Evolutionary conservation across 73 alveolate genomes (phyloP), one percentile per base, ranked within the genome.

Genomic region (Paramecium primaurelia): DNA sequence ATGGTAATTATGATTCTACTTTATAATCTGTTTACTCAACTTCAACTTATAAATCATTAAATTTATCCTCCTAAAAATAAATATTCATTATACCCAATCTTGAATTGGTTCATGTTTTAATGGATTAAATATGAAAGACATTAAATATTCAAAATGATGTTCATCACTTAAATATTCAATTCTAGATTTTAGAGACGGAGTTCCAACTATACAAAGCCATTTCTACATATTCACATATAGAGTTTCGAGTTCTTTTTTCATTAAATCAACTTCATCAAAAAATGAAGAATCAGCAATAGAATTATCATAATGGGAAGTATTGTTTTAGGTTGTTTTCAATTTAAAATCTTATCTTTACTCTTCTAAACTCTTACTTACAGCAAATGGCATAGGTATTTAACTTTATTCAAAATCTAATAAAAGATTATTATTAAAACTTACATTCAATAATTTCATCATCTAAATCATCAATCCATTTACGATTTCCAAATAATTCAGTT

Each of bases 371-470:
- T 54, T 54, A 54, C 32, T 54, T 54, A 54, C 69, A 18, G 69
- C 69, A 54, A 54, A 54, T 0, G 69, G 69, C 69, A 54, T 54
- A 0, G 69, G 69, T n/a, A 54, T 54, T 54, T 54, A 8, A 22
- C 69, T 54, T 54, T 16, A 7, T 54, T 54, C 69, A 54, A 54
- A 54, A 54, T 54, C 69, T 54, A 54, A 4, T 54, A 54, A 4
- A 54, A 0, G 20, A 1, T 54, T 54, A 18, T 0, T n/a, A 54
- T 22, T 22, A 22, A 22, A 7, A 10, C 9, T 64, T 64, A 64
- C 84, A 64, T 64, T 64, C 84, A 28, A 64, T 64, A 64, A 64
- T 64, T 18, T 64, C 84, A 64, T 64, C 84, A 28, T 64, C 84
- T 34, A 64, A 34, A 12, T 64, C 84, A 26, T 64, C 84, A 25